Conservation (phyloP, 2,329 filamentous ascomycete genomes). For the Hymenoscyphus albidus region DNA sequence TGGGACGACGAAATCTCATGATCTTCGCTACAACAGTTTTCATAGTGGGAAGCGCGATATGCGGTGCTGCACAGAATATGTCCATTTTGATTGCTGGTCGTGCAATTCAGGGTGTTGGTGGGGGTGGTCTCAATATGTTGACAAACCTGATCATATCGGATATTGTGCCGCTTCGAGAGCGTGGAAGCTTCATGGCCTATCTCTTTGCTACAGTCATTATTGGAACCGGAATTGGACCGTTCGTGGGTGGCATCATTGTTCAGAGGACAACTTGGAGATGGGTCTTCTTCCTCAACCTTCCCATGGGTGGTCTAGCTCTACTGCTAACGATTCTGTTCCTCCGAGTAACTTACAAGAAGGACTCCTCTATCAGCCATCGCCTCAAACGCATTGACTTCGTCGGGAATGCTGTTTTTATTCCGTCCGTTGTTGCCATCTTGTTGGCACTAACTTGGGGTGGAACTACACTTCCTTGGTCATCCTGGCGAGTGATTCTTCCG, state of each 20-base stretch:
- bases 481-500: slow-evolving; percentile 56
- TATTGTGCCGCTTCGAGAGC: slow-evolving; percentile 64
- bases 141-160: slow-evolving; percentile 61
- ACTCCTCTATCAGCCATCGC: slow-evolving; percentile 9
- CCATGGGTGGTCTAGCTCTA: slow-evolving; percentile 17
- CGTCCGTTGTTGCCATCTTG: slow-evolving; percentile 50
- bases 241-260: slow-evolving; percentile 42
- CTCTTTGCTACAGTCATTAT: slow-evolving; percentile 44
- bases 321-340: slow-evolving; percentile 15
- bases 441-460: slow-evolving; percentile 61
- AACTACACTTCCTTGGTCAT: slow-evolving; percentile 58
- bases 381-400: slow-evolving; percentile 57
- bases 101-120: slow-evolving; percentile 60
- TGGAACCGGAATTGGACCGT: slow-evolving; percentile 39
- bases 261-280: slow-evolving; percentile 39
- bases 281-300: slow-evolving; percentile 22
- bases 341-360: slow-evolving; percentile 11
- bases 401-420: slow-evolving; percentile 58
- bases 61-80: slow-evolving; percentile 40
- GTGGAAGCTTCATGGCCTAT: slow-evolving; percentile 39
- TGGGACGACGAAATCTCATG: slow-evolving; percentile 1
- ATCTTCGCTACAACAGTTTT: slow-evolving; percentile 8
- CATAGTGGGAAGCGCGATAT: slow-evolving; percentile 4
- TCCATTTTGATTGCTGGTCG: slow-evolving; percentile 59
- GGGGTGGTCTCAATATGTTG: slow-evolving; percentile 57